These are phyloP conservation scores for Logfia minima DNA, from an alignment of 129 eudicot genomes.

Conservation along the genomic window DNA sequence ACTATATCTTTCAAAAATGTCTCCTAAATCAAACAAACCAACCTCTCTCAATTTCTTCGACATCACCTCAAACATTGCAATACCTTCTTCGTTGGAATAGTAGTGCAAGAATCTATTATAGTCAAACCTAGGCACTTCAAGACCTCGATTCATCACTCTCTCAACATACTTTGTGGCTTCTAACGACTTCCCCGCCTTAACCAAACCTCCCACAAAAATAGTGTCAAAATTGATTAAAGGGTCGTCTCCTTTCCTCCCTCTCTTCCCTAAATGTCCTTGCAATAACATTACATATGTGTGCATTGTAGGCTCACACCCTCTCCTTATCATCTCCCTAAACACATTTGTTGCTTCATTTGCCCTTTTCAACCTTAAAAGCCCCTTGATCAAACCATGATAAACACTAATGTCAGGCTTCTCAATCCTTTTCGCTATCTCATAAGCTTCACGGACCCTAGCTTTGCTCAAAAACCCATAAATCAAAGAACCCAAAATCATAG, in stretches of 20 bases:
- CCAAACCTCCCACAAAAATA: slow-evolving; percentile 82
- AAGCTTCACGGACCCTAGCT: slow-evolving; percentile 65
- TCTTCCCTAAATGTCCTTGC: slow-evolving; percentile 87
- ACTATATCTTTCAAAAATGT: slow-evolving; percentile 72
- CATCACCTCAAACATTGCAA: slow-evolving; percentile 74
- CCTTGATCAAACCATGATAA: slow-evolving; percentile 77
- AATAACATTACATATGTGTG: slow-evolving; percentile 82
- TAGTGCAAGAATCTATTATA: slow-evolving; percentile 79
- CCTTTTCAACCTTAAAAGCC: slow-evolving; percentile 64
- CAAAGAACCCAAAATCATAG: slow-evolving; percentile 44
- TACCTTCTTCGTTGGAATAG: slow-evolving; percentile 84
- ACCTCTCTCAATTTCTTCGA: slow-evolving; percentile 79
- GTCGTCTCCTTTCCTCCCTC: slow-evolving; percentile 82
- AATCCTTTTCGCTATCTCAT: slow-evolving; percentile 43
- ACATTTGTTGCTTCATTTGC: slow-evolving; percentile 73
- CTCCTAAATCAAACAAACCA: slow-evolving; percentile 84
- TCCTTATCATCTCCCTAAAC: slow-evolving; percentile 82
- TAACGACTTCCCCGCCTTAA: slow-evolving; percentile 68
- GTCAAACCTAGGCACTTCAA: slow-evolving; percentile 84
- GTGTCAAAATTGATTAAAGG: slow-evolving; percentile 82
- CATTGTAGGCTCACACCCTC: slow-evolving; percentile 89
- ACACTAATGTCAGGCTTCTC: slow-evolving; percentile 57
- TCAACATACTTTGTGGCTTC: slow-evolving; percentile 83
- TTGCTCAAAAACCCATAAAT: slow-evolving; percentile 58
- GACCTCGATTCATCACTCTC: slow-evolving; percentile 59